Evolutionary conservation across 805 yeast genomes (phyloP).

Genomic region (Diddensiella santjacobensis): DNA sequence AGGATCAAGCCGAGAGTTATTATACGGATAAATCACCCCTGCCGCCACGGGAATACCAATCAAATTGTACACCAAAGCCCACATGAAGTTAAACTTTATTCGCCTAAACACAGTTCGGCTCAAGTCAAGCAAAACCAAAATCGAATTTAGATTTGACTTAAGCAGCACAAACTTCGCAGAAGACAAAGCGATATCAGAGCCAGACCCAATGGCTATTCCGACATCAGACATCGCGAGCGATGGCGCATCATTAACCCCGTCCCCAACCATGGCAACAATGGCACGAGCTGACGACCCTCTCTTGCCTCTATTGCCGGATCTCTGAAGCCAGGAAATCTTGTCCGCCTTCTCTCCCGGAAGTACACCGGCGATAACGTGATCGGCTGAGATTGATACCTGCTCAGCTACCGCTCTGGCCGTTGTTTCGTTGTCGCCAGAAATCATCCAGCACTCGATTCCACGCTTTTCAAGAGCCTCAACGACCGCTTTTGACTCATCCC

Average conservation of each 20-base stretch:
- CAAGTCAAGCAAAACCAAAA: conserved; percentile 60
- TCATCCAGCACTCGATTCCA: conserved; percentile 64
- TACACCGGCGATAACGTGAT: conserved; percentile 62
- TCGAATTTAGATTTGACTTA: conserved; percentile 44
- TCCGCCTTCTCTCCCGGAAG: conserved; percentile 70
- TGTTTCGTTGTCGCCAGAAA: conserved; percentile 65
- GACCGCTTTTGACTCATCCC: conserved; percentile 53
- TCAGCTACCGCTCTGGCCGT: conserved; percentile 67
- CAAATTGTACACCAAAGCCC: conserved; percentile 83
- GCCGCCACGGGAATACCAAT: conserved; percentile 91
- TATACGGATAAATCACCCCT: conserved; percentile 81
- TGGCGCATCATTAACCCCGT: conserved; percentile 82
- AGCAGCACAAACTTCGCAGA: conserved; percentile 71
- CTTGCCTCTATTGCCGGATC: conserved; percentile 33
- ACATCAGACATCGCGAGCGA: conserved; percentile 72
- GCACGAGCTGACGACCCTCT: conserved; percentile 28
- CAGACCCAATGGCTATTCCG: conserved; percentile 72
- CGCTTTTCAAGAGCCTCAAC: conserved; percentile 39
- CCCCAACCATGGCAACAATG: conserved; percentile 75
- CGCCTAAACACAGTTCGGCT: conserved; percentile 66
- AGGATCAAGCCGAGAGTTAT: conserved; percentile 70
- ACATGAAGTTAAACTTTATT: conserved; percentile 75
- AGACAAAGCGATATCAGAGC: conserved; percentile 70
- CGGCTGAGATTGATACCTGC: conserved; percentile 53
- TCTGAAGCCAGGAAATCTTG: conserved; percentile 53